These are phyloP conservation scores for Cicer cuneatum DNA, from an alignment of 306 rosid species.

Conservation along the genomic window DNA sequence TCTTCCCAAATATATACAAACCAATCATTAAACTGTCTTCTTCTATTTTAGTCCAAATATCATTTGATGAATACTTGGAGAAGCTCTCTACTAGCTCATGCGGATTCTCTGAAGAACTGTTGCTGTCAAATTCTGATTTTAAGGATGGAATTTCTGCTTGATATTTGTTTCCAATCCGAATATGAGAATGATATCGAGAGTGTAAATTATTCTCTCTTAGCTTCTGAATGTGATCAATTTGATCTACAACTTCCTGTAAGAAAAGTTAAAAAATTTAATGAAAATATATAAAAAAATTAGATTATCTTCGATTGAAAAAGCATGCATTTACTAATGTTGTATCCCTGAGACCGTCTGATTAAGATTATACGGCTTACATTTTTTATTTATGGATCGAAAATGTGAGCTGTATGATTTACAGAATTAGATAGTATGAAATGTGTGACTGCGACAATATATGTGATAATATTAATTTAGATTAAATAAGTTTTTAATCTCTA, in stretches of 20 bases:
- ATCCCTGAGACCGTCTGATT: no score
- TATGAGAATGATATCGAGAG: no score
- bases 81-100: neutral
- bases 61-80: slow-evolving; percentile 13
- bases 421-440: no score
- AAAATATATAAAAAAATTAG: neutral
- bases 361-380: no score
- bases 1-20: slow-evolving; percentile 67
- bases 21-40: slow-evolving; percentile 66
- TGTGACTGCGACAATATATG: no score
- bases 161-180: neutral
- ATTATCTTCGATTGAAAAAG: no score
- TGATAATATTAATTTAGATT: no score
- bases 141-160: neutral
- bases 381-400: no score
- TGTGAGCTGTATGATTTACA: no score
- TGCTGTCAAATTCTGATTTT: neutral
- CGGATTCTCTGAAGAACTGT: neutral
- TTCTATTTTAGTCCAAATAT: slow-evolving; percentile 58
- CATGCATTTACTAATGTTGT: no score
- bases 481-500: no score
- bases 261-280: neutral
- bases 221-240: neutral
- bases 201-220: no score
- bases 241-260: neutral